Evolutionary conservation across 2,329 filamentous ascomycete genomes (phyloP).

Genomic region (Clarireedia hainanense): DNA sequence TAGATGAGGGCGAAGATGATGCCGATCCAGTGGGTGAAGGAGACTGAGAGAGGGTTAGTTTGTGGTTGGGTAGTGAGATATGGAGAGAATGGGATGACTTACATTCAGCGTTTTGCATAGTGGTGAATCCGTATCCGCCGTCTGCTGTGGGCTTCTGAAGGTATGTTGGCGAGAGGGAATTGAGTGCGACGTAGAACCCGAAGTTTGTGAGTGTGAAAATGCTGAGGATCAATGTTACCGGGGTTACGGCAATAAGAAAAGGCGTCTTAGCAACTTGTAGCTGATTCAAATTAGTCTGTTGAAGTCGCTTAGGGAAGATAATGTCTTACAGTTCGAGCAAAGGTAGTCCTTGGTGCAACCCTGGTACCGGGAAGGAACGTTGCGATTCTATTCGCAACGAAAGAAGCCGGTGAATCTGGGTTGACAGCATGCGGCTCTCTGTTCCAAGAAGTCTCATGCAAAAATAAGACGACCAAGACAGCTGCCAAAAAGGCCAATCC

Average conservation of each 20-base stretch:
- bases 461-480: conserved; percentile 31
- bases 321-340: background rate
- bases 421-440: conserved; percentile 22
- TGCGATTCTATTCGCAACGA: conserved; percentile 23
- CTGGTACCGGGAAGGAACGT: conserved; percentile 25
- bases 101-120: conserved; percentile 29
- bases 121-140: conserved; percentile 36
- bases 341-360: conserved; percentile 5
- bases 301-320: background rate
- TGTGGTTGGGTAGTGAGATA: conserved; percentile 4
- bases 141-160: conserved; percentile 30
- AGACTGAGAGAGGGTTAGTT: conserved; percentile 13
- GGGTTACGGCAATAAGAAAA: conserved; percentile 25
- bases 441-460: conserved; percentile 34
- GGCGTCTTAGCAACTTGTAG: conserved; percentile 13
- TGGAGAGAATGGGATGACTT: background rate
- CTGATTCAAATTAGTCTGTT: background rate
- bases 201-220: conserved; percentile 21
- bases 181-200: conserved; percentile 14
- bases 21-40: conserved; percentile 34
- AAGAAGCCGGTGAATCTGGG: conserved; percentile 14
- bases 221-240: conserved; percentile 32
- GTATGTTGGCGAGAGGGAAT: conserved; percentile 19
- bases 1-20: conserved; percentile 30
- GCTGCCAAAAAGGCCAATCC: conserved; percentile 30